phyloP scores from a whole-genome alignment of 2,329 filamentous ascomycete species.

The Hypocreales sp. region DNA sequence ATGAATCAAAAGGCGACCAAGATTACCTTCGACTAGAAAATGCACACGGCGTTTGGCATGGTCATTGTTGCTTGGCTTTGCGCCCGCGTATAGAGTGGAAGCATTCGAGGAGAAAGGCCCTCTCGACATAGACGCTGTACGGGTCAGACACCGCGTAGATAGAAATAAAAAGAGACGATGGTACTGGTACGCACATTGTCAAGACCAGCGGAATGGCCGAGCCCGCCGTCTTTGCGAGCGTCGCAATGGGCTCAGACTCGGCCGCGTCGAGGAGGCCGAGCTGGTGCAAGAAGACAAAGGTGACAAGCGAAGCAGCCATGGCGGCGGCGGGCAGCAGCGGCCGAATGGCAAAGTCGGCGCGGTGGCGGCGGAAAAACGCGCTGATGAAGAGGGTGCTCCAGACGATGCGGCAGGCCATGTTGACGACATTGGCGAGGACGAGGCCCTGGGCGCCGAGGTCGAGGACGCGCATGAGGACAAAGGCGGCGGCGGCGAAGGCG shows the following conservation, averaged over 20 bases:
- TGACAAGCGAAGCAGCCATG: constrained; percentile 12
- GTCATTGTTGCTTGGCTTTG: constrained; percentile 14
- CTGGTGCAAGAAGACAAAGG: constrained; percentile 11
- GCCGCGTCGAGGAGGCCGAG: constrained; percentile 10
- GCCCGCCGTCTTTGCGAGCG: constrained; percentile 30
- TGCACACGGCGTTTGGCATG: neutral
- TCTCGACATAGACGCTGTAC: constrained; percentile 36
- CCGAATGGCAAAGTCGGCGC: constrained; percentile 13
- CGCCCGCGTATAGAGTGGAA: constrained; percentile 25
- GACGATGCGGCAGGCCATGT: constrained; percentile 71
- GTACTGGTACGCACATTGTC: constrained; percentile 49
- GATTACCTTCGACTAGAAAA: constrained; percentile 64
- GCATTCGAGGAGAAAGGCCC: constrained; percentile 34
- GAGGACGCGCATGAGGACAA: constrained; percentile 54
- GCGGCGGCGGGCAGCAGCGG: constrained; percentile 13
- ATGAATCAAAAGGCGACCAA: constrained; percentile 75
- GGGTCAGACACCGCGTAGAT: constrained; percentile 10
- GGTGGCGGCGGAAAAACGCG: constrained; percentile 39
- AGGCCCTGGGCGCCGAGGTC: constrained; percentile 63
- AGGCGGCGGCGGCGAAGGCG: constrained; percentile 61
- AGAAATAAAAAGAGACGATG: no score
- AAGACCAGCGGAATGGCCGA: constrained; percentile 36
- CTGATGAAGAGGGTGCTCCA: constrained; percentile 68
- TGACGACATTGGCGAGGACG: constrained; percentile 75
- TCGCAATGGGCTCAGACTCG: constrained; percentile 12